A percentile compares a stretch with the other conserved stretches of the same genome.
Conservation (phyloP, 2,329 filamentous ascomycete species). For the Diplodia corticola region DNA sequence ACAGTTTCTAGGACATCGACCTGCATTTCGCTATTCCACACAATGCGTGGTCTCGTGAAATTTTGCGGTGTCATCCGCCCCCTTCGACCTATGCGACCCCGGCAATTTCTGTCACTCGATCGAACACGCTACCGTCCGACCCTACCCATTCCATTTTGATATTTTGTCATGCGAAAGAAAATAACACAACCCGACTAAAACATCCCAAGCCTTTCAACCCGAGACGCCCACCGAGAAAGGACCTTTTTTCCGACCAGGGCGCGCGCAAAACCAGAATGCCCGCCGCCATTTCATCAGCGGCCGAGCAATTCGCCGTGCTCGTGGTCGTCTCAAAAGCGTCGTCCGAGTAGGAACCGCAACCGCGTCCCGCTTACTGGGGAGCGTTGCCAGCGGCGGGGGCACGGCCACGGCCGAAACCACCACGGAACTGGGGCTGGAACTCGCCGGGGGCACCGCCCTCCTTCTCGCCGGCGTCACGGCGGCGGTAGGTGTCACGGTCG, state of each 20-base stretch:
- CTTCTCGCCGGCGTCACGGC: constrained; percentile 67
- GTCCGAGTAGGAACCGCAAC: constrained; percentile 5
- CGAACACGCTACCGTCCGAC: constrained; percentile 51
- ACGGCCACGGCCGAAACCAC: constrained; percentile 39
- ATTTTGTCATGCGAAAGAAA: constrained; percentile 20
- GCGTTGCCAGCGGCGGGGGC: constrained; percentile 18
- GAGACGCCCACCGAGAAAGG: constrained; percentile 21
- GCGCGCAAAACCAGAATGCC: neutral
- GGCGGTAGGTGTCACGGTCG: constrained; percentile 86
- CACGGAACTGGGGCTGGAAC: constrained; percentile 48
- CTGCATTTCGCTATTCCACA: constrained; percentile 25
- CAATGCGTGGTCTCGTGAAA: constrained; percentile 23
- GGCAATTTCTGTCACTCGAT: constrained; percentile 53
- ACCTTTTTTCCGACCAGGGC: constrained; percentile 8
- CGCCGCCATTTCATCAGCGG: neutral
- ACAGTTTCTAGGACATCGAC: constrained; percentile 17
- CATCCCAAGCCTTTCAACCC: constrained; percentile 22
- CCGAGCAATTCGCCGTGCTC: constrained; percentile 1
- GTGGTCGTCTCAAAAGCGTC: constrained; percentile 13
- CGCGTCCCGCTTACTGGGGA: constrained; percentile 21
- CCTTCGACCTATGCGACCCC: constrained; percentile 49
- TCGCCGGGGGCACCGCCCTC: constrained; percentile 44
- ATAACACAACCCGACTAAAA: constrained; percentile 15
- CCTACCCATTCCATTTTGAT: constrained; percentile 34
- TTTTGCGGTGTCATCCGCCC: constrained; percentile 32